These are phyloP conservation scores for Tulasnella sp. DNA, from an alignment of 768 basidiomycete genomes.

Conservation along the genomic window DNA sequence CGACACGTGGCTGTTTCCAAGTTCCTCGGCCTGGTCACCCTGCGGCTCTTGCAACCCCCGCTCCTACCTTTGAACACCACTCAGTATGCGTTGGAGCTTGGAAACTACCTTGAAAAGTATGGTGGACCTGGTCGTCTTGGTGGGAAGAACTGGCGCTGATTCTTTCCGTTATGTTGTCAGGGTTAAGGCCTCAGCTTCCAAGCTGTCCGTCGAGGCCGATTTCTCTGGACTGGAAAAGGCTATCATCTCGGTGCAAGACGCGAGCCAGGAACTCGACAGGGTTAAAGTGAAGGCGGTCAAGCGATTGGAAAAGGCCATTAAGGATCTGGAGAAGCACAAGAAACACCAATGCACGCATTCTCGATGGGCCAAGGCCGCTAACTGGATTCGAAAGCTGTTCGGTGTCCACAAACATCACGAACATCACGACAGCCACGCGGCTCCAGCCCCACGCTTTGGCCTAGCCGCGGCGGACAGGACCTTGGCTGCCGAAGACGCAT, in stretches of 20 bases:
- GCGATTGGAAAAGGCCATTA: slow-evolving; percentile 44
- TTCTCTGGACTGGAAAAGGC: slow-evolving; percentile 42
- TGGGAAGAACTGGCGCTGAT: not conserved
- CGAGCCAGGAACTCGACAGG: slow-evolving; percentile 44
- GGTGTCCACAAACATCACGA: slow-evolving; percentile 21
- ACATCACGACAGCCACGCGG: not conserved
- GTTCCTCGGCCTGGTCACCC: slow-evolving; percentile 59
- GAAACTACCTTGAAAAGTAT: slow-evolving; percentile 57
- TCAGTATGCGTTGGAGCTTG: slow-evolving; percentile 63
- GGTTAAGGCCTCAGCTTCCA: slow-evolving; percentile 54
- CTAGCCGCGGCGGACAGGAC: not conserved
- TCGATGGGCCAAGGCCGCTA: slow-evolving; percentile 26
- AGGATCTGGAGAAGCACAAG: slow-evolving; percentile 38
- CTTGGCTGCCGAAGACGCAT: not conserved
- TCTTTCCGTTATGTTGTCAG: slow-evolving; percentile 40
- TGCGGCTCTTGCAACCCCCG: slow-evolving; percentile 49
- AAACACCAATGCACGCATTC: slow-evolving; percentile 36
- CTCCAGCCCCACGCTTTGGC: not conserved
- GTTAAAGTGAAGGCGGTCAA: slow-evolving; percentile 45
- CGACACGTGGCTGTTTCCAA: slow-evolving; percentile 72
- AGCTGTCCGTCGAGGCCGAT: slow-evolving; percentile 40
- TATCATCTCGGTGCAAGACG: slow-evolving; percentile 42
- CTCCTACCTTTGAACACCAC: slow-evolving; percentile 71
- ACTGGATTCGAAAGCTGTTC: slow-evolving; percentile 36
- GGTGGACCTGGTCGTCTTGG: slow-evolving; percentile 38